Evolutionary conservation across 495 filamentous ascomycete genomes (phyloP), one percentile per base, ranked within the genome.

Genomic region (Talaromyces borbonicus): DNA sequence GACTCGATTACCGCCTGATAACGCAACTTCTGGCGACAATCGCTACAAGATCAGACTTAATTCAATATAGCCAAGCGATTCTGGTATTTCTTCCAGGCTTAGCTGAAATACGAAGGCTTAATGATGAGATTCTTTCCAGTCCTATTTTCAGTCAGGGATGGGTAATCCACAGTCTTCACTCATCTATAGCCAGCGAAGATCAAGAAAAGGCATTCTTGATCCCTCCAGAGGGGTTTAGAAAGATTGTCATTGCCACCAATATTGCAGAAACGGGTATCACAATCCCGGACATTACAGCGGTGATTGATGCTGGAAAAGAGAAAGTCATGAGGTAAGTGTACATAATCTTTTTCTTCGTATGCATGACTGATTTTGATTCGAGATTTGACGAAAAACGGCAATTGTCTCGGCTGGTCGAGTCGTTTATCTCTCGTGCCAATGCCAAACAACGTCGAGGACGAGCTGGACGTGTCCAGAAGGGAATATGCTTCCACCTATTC

Each of bases 261-360:
- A 96, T 97, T 56, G 90, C 90, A 18, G 90, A 97, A 56, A 97
- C 90, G 0, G 90, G 89, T 65, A 94, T 97, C 54, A 97, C 90
- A 0, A 97, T 97, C 52, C 90, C 90, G 1, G 90, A 96, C 60
- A 81, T 97, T 27, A 96, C 90, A 4, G 93, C 88, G 53, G 90
- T 97, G 20, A 82, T 97, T 47, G 90, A 97, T 62, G 83, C 86
- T 9, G 90, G 90, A 42, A 95, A 92, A 59, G 90, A 96, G 60
- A 89, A 90, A 50, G 92, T 94, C 56, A 97, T 98, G 92, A 62
- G 79, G 63, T 69, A 48, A 22, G 56, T 54, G 20, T 36, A 18
- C 46, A 31, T 11, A 1, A 12, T 35, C 27, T 30, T 43, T 16
- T 6, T 5, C 5, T 6, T 36, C n/a, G n/a, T 20, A 24, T 47